A percentile compares a stretch with the other conserved stretches of the same genome.
Evolutionary conservation across 2,329 filamentous ascomycete genomes (phyloP).

Genomic region (Pestalotiopsis sp.): DNA sequence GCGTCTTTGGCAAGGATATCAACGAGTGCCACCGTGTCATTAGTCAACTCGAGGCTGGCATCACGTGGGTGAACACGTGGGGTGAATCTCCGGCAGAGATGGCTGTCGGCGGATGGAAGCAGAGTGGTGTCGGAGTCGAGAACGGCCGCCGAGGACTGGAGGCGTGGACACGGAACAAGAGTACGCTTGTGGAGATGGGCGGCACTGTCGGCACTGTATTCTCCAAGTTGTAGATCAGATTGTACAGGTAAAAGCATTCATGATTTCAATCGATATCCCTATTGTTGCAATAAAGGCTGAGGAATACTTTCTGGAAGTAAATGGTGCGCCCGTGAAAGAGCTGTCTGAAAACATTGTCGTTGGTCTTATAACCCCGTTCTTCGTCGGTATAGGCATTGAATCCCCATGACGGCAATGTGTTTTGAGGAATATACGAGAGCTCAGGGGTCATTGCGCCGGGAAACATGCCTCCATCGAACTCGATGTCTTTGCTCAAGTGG

Average conservation of each 20-base stretch:
- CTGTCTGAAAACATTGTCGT: no score
- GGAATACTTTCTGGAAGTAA: no score
- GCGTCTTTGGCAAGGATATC: constrained; percentile 78
- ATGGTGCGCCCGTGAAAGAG: no score
- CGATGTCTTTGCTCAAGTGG: neutral
- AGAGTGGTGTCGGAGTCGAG: constrained; percentile 85
- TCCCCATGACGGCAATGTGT: no score
- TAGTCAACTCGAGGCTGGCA: constrained; percentile 74
- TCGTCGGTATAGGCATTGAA: no score
- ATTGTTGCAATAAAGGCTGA: no score
- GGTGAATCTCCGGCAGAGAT: constrained; percentile 91
- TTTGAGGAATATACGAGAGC: no score
- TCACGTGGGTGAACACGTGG: constrained; percentile 94
- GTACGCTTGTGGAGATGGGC: constrained; percentile 81
- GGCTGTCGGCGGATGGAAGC: constrained; percentile 91
- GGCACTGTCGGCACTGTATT: constrained; percentile 73
- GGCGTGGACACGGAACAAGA: constrained; percentile 85
- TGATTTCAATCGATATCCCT: neutral
- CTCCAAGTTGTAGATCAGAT: constrained; percentile 58
- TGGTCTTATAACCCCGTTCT: no score
- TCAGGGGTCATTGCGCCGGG: no score
- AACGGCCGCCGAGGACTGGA: constrained; percentile 80
- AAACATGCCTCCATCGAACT: neutral
- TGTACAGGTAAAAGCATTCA: neutral
- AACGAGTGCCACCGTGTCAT: constrained; percentile 74